phyloP scores from a whole-genome alignment of 225 moss, liverwort and hornwort genomes.

The Bryum argenteum region DNA sequence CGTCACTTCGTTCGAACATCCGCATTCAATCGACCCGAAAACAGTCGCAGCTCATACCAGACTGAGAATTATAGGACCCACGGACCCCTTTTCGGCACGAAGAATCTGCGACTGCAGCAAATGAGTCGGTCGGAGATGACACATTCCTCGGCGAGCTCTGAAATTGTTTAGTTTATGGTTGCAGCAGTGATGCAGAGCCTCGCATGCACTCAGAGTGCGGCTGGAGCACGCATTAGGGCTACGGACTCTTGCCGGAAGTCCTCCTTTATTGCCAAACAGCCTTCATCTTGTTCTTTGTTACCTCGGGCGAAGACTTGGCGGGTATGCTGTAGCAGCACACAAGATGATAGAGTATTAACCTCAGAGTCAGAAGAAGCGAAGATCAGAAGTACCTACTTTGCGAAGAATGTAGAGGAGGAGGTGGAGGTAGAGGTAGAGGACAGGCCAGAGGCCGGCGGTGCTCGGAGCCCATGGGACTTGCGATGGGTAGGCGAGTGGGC shows the following conservation, averaged over 20 bases:
- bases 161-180: not conserved
- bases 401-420: not conserved
- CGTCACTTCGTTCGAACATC: too few relatives aligned
- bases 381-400: constrained; percentile 28
- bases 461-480: constrained; percentile 38
- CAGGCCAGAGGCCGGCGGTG: too few relatives aligned
- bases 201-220: constrained; percentile 34
- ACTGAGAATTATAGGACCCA: too few relatives aligned
- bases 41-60: too few relatives aligned
- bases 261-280: not conserved
- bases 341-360: constrained; percentile 42
- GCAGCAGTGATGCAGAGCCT: constrained; percentile 50
- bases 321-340: constrained; percentile 27
- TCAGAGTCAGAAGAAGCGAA: constrained; percentile 27
- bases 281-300: not conserved
- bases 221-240: constrained; percentile 11
- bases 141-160: too few relatives aligned
- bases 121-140: too few relatives aligned
- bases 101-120: too few relatives aligned
- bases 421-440: not conserved
- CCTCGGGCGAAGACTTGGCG: constrained; percentile 9
- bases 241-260: constrained; percentile 4
- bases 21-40: too few relatives aligned
- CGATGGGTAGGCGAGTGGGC: constrained; percentile 65
- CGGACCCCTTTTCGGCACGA: too few relatives aligned